Base-by-base conservation (phyloP, 805 yeast species). In the Zygosaccharomyces lentus region DNA sequence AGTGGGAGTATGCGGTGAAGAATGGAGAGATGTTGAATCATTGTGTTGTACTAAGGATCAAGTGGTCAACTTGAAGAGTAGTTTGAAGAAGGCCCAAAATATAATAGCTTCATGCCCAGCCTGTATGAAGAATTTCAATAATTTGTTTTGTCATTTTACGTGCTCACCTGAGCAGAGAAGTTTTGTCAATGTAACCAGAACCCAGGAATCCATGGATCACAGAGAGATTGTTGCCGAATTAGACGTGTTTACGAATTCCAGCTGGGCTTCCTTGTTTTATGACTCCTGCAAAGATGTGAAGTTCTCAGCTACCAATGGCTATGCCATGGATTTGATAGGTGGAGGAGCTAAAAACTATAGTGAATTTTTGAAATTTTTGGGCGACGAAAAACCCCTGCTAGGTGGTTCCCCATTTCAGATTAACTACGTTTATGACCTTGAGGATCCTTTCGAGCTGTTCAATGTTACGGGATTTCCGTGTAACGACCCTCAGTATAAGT, bases 381-480 rank as follows among this genome's bases (percentile, higher is more conserved):
- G 98, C 9, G 98, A 91, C 62, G 95, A 88, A 56, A 90, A 91
- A 64, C 98, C 98, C 0, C 54, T 87, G 56, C 71, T 91, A 3
- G 97, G 98, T 0, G 99, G 99, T 0, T 87, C 96, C 0, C 97
- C 97, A 0, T 88, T 91, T 62, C 98, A 91, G 63, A 90, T 91
- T 50, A 84, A 89, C 61, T 89, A 80, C 64, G 67, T 71, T 2
- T 87, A 80, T 69, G 69, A 69, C 13, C 21, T 50, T 23, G 48
- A 45, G 17, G 66, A 67, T 23, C 58, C 49, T 10, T 41, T 42
- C 8, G 21, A 29, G 2, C 47, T 48, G 7, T 60, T 60, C 46
- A 48, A 60, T 48, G 51, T 48, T 41, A 17, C 52, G 10, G 52
- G 58, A 25, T 58, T 51, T 58, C 43, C 64, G 1, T 91, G 98